A percentile compares a stretch with the other conserved stretches of the same genome.
phyloP scores from a whole-genome alignment of 2,329 filamentous ascomycete genomes.

The Xylariaceae sp. region DNA sequence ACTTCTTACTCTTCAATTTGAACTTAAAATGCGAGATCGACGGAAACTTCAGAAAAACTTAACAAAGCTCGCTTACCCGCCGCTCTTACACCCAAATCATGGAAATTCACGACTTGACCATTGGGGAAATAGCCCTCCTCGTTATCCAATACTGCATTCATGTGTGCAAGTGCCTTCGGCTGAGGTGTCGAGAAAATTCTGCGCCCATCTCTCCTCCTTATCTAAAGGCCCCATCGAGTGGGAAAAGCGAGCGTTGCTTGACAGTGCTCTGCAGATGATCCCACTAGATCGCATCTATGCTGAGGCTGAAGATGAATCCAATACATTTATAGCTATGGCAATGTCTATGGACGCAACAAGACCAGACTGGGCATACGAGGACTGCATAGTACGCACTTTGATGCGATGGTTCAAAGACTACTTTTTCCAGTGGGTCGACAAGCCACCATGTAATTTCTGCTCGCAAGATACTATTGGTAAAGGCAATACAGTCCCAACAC shows the following conservation, averaged over 20 bases:
- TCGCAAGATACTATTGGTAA: background rate
- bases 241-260: background rate
- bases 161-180: no score
- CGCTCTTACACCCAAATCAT: no score
- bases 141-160: no score
- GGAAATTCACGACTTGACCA: no score
- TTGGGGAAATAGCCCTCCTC: no score
- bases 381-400: background rate
- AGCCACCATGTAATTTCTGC: background rate
- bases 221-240: background rate
- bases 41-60: no score
- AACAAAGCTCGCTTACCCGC: no score
- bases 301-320: slow-evolving; percentile 2
- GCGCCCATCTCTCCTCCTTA: background rate
- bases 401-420: slow-evolving; percentile 3
- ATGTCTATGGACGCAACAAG: background rate
- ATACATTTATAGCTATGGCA: background rate
- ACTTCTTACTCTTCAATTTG: no score
- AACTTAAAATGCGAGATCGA: no score
- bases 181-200: background rate
- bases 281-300: background rate
- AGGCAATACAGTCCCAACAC: background rate
- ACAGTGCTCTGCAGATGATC: background rate
- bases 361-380: background rate
- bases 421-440: background rate